Percentiles rank a stretch among this genome's conserved stretches.
phyloP scores from a whole-genome alignment of 202 grass and related monocot species.

The Hordeum pubiflorum region DNA sequence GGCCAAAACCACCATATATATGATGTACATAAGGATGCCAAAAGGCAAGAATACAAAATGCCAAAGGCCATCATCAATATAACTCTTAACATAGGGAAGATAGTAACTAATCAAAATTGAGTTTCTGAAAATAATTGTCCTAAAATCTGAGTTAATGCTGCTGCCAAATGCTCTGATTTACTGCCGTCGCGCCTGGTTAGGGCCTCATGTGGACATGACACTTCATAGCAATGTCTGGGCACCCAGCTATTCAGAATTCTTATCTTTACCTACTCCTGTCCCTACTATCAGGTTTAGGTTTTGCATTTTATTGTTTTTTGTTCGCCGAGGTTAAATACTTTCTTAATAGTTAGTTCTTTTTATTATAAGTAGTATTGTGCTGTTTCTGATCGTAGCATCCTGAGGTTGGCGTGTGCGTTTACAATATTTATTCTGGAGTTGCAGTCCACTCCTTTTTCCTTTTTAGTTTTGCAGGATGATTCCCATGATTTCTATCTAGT shows the following conservation, averaged over 20 bases:
- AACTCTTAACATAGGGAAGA: neutral
- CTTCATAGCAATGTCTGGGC: neutral
- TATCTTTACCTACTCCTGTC: neutral
- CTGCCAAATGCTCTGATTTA: neutral
- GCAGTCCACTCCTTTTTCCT: neutral
- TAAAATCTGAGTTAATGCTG: neutral
- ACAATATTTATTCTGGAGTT: neutral
- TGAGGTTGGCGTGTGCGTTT: neutral
- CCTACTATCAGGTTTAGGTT: neutral
- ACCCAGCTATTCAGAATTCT: neutral
- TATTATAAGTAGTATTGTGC: neutral
- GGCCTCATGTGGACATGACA: neutral
- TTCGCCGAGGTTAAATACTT: neutral
- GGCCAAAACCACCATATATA: too few relatives aligned
- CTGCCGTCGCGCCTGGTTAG: neutral
- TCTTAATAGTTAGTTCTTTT: neutral
- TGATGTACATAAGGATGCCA: too few relatives aligned
- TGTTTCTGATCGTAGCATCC: neutral
- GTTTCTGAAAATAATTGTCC: neutral
- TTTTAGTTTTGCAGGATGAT: slow-evolving; percentile 6
- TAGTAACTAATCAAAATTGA: neutral
- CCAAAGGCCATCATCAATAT: too few relatives aligned
- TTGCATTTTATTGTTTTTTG: neutral
- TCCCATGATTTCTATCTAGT: neutral
- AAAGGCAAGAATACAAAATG: too few relatives aligned